Evolutionary conservation across 2,329 filamentous ascomycete species (phyloP), one percentile per base, ranked within the genome.

Genomic region (Penicillium sp.): DNA sequence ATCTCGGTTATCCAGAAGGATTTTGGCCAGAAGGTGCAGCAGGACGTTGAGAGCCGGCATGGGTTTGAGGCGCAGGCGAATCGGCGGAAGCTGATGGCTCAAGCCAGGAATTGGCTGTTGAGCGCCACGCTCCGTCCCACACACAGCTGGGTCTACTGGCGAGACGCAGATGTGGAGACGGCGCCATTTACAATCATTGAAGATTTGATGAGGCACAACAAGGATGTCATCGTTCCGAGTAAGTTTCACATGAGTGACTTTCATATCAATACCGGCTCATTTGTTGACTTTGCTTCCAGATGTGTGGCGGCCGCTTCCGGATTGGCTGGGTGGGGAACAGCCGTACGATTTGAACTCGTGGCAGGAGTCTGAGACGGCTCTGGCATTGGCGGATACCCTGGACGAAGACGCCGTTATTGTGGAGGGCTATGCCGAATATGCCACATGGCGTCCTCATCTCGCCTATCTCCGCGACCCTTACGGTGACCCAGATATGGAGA

Each of bases 91-190:
- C 77, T 94, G 59, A 98, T 98, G 93, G 93, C 93, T 1, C 89
- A 96, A 70, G 93, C 93, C 35, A 80, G 93, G 48, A 98, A 98
- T 68, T 98, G 93, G 93, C 75, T 98, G 36, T 71, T 98, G 41
- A 96, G 89, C 58, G 91, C 93, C 27, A 91, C 93, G 15, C 72
- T 98, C 38, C 82, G 93, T 29, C 93, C 93, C 2, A 94, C 93
- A 36, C 93, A 98, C 64, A 96, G 90, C 50, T 98, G 93, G 93
- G 93, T 98, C 7, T 98, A 98, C 64, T 98, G 93, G 93, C 83
- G 93, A 67, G 93, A 98, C 70, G 93, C 95, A 16, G 93, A 98
- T 69, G 93, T 98, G 7, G 89, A 97, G 69, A 98, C 93, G 2
- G 93, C 93, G 2, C 93, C 93, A 0, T 93, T 91, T 60, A 97